phyloP scores from a whole-genome alignment of 2,329 filamentous ascomycete genomes.

The Scedosporium minutisporum region DNA sequence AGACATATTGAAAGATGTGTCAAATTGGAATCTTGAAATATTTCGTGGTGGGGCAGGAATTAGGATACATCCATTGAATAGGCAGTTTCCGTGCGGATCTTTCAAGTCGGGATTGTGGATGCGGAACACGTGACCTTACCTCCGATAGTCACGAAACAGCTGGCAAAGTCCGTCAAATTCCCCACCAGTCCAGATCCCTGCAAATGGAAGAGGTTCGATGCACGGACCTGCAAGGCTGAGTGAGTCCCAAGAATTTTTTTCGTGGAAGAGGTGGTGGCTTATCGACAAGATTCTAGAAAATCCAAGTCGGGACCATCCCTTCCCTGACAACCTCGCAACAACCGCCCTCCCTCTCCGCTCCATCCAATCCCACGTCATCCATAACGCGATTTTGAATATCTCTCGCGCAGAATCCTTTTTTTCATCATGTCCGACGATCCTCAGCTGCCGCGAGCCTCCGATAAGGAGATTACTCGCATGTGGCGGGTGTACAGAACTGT shows the following conservation, averaged over 20 bases:
- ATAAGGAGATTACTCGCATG: conserved; percentile 53
- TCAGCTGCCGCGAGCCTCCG: conserved; percentile 23
- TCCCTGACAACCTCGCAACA: neutral
- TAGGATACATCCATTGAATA: neutral
- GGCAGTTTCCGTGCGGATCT: neutral
- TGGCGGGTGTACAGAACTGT: conserved; percentile 93
- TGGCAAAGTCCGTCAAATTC: neutral
- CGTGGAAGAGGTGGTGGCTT: neutral
- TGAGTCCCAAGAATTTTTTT: neutral
- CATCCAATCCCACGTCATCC: neutral
- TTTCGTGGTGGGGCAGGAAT: neutral
- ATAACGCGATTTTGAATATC: too few species aligned
- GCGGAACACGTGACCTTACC: neutral
- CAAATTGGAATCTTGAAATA: too few species aligned
- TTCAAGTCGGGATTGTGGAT: neutral
- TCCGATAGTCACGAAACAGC: neutral
- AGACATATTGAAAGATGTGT: neutral
- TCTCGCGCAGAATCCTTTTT: too few species aligned
- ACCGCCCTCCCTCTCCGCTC: neutral
- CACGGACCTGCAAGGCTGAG: conserved; percentile 6
- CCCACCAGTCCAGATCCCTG: neutral
- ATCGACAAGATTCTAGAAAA: neutral
- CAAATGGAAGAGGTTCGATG: neutral
- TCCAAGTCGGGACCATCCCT: conserved; percentile 6
- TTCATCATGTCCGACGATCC: conserved; percentile 33